Evolutionary conservation across 768 basidiomycete genomes (phyloP).

Genomic region (Melanogaster broomeanus): DNA sequence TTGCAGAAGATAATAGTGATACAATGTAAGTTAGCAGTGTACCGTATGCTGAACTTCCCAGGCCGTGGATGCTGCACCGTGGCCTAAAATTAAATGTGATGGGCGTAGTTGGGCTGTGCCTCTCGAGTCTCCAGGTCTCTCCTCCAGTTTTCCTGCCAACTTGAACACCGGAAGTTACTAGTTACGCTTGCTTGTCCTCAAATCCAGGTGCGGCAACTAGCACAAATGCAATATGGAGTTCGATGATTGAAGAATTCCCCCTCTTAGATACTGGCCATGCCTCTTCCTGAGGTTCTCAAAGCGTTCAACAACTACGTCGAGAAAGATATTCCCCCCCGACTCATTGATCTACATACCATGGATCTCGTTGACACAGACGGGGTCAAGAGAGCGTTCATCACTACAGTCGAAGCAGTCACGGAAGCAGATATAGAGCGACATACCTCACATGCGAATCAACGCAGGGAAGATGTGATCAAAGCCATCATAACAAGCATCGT

Average conservation of each 20-base stretch:
- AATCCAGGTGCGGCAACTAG: neutral
- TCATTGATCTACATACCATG: constrained; percentile 16
- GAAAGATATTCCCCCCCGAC: constrained; percentile 13
- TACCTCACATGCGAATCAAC: constrained; percentile 23
- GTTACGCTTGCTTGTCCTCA: too few species aligned
- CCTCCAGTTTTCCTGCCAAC: too few species aligned
- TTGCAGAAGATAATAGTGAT: neutral
- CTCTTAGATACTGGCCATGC: constrained; percentile 1
- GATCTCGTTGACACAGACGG: constrained; percentile 9
- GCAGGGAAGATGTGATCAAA: constrained; percentile 21
- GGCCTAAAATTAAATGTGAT: too few species aligned
- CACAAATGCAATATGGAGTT: neutral
- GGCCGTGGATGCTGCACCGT: too few species aligned
- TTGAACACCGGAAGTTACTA: too few species aligned
- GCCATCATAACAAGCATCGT: constrained; percentile 20
- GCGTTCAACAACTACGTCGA: constrained; percentile 11
- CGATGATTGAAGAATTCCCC: neutral
- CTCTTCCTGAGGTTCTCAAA: constrained; percentile 16
- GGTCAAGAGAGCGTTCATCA: constrained; percentile 4
- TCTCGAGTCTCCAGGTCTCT: too few species aligned
- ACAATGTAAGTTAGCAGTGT: too few species aligned
- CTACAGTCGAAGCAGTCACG: constrained; percentile 13
- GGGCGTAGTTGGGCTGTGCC: too few species aligned
- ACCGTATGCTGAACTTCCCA: too few species aligned
- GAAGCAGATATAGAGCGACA: constrained; percentile 22